Evolutionary conservation across 192 early-diverging fungal genomes (phyloP), one percentile per base, ranked within the genome.

Genomic region (Mortierella hygrophila): DNA sequence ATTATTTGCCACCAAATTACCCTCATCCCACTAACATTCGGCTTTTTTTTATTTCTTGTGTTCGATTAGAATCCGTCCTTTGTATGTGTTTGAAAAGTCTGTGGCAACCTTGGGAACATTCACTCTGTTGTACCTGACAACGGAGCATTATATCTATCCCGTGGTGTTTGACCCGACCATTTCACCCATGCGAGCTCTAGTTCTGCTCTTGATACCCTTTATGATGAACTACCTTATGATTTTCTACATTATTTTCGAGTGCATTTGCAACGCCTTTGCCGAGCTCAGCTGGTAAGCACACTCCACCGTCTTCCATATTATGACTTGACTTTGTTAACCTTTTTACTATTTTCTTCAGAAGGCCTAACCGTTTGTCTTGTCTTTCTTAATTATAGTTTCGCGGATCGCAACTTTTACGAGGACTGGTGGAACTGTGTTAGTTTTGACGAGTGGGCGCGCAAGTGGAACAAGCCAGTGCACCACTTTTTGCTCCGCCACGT

Each of bases 381-480:
- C 76, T 47, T 57, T 72, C 29, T 72, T 20, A 41, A 20, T 42
- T 3, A 20, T 52, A 82, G 81, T 9, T 99, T 99, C 88, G 97
- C 98, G 21, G 98, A 99, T 88, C 95, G 97, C 74, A 94, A 96
- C 86, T 99, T 99, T 90, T 99, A 98, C 90, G 97, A 98, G 78
- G 98, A 99, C 88, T 99, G 97, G 97, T 99, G 97, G 97, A 99
- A 99, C 80, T 89, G 93, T 74, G 91, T 91, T 21, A 94, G 93
- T 0, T 97, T 95, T 80, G 98, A 98, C 79, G 97, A 98, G 88
- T 99, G 96, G 90, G 96, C 97, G 35, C 93, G 98, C 68, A 96
- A 97, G 77, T 99, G 98, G 98, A 99, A 99, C 87, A 97, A 97
- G 79, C 97, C 98, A 10, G 95, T 98, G 46, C 97, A 99, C 83